A percentile compares a stretch with the other conserved stretches of the same genome.
These are phyloP conservation scores for Malassezia restricta DNA, from an alignment of 1,284 basidiomycete species.

Conservation along the genomic window DNA sequence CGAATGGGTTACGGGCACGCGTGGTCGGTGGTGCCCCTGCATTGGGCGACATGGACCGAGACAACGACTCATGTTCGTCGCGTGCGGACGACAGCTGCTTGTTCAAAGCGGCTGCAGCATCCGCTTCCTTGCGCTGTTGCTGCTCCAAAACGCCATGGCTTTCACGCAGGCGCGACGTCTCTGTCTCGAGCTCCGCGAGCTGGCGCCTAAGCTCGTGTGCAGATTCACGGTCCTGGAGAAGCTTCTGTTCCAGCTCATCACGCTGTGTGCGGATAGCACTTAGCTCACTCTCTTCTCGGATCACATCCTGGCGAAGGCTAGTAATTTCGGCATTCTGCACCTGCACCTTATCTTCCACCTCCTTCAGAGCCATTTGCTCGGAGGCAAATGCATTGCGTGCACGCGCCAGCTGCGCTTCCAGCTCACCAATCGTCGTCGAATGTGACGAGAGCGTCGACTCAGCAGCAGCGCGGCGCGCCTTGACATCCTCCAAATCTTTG, in stretches of 20 bases:
- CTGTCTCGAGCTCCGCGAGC: slow-evolving; percentile 66
- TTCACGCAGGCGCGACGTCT: slow-evolving; percentile 60
- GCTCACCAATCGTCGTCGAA: slow-evolving; percentile 27
- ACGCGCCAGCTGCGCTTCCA: slow-evolving; percentile 37
- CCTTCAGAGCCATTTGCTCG: slow-evolving; percentile 63
- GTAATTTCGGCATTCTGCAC: slow-evolving; percentile 67
- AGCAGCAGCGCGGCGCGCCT: slow-evolving; percentile 22
- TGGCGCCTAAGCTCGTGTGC: slow-evolving; percentile 70
- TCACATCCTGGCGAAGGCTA: slow-evolving; percentile 65
- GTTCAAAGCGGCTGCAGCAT: slow-evolving; percentile 79
- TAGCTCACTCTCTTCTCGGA: slow-evolving; percentile 79
- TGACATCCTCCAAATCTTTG: slow-evolving; percentile 27
- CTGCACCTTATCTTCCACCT: slow-evolving; percentile 60
- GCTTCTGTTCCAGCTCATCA: slow-evolving; percentile 73
- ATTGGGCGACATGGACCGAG: background rate
- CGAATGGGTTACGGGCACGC: slow-evolving; percentile 64
- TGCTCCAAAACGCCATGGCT: slow-evolving; percentile 80
- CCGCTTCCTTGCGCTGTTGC: slow-evolving; percentile 90
- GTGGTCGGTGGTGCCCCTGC: background rate
- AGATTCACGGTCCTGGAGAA: slow-evolving; percentile 89
- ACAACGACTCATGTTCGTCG: slow-evolving; percentile 57
- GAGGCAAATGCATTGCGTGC: slow-evolving; percentile 64
- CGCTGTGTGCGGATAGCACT: slow-evolving; percentile 80
- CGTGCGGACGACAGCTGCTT: slow-evolving; percentile 85
- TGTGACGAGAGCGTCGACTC: slow-evolving; percentile 22